Evolutionary conservation across 805 yeast species (phyloP).

Genomic region (Candida pseudoglaebosa): DNA sequence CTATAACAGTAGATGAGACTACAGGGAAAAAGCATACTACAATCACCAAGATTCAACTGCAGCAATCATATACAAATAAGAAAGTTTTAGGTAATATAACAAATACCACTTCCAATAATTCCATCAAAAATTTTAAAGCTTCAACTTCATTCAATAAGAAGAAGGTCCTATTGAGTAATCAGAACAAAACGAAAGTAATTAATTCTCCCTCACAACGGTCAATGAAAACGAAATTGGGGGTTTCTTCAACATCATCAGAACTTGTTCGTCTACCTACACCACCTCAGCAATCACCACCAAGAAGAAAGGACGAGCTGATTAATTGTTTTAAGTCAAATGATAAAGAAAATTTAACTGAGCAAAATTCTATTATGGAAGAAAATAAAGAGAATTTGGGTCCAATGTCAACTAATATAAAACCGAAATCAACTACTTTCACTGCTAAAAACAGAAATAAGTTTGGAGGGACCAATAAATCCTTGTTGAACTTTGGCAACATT

Average conservation of each 20-base stretch:
- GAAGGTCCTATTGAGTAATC: constrained; percentile 23
- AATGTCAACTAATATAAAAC: background rate
- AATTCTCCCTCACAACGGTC: constrained; percentile 4
- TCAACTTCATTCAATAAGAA: constrained; percentile 37
- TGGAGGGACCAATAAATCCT: constrained; percentile 18
- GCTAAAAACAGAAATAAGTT: constrained; percentile 7
- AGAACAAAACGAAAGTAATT: constrained; percentile 21
- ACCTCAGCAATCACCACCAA: constrained; percentile 15
- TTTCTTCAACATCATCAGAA: background rate
- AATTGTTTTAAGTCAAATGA: constrained; percentile 15
- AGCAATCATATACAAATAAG: constrained; percentile 17
- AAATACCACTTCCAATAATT: constrained; percentile 19
- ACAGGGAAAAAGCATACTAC: constrained; percentile 24
- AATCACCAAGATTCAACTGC: constrained; percentile 15
- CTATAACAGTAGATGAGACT: constrained; percentile 29
- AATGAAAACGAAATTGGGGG: constrained; percentile 9
- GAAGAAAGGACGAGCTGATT: constrained; percentile 14
- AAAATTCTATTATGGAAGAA: background rate
- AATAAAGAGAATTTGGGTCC: constrained; percentile 1
- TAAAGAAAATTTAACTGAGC: background rate
- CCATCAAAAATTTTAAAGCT: constrained; percentile 27
- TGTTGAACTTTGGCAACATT: constrained; percentile 26
- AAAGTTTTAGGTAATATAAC: constrained; percentile 30
- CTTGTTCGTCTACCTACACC: constrained; percentile 5
- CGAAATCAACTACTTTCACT: background rate